Evolutionary conservation across 169 alveolate species (phyloP), one percentile per base, ranked within the genome.

Genomic region (Babesia gibsoni): DNA sequence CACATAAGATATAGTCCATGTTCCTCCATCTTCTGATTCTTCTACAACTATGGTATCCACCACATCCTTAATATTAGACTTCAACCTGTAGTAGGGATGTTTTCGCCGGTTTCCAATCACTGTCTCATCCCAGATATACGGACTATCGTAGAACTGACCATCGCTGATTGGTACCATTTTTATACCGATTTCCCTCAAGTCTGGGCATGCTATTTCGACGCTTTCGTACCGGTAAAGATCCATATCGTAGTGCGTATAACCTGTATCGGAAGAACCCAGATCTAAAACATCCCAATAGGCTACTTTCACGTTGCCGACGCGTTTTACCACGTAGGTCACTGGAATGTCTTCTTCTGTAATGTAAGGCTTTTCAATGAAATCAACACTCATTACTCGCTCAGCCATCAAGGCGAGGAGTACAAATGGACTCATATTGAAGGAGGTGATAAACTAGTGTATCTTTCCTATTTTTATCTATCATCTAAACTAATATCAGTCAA

Each of bases 221-320:
- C 18, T 14, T 61, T 61, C 72, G n/a, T 45, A n/a, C 9, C 1
- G 7, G 32, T 61, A 61, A 18, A 61, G 32, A 20, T 61, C 72
- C 10, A 61, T 42, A 33, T 61, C 72, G 20, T 4, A 61, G 46
- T 59, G 32, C 2, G 39, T 12, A 23, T 59, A 39, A n/a, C n/a
- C n/a, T n/a, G n/a, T n/a, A n/a, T n/a, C n/a, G n/a, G n/a, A n/a
- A n/a, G n/a, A n/a, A n/a, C n/a, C n/a, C n/a, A n/a, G n/a, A n/a
- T n/a, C n/a, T n/a, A n/a, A n/a, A n/a, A n/a, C n/a, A n/a, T n/a
- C n/a, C n/a, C n/a, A n/a, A n/a, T n/a, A n/a, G n/a, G n/a, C n/a
- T n/a, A n/a, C n/a, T n/a, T n/a, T n/a, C n/a, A n/a, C n/a, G n/a
- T n/a, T n/a, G n/a, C n/a, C n/a, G n/a, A n/a, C n/a, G n/a, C n/a